Evolutionary conservation across 805 yeast genomes (phyloP).

Genomic region (Pichia deserticola): DNA sequence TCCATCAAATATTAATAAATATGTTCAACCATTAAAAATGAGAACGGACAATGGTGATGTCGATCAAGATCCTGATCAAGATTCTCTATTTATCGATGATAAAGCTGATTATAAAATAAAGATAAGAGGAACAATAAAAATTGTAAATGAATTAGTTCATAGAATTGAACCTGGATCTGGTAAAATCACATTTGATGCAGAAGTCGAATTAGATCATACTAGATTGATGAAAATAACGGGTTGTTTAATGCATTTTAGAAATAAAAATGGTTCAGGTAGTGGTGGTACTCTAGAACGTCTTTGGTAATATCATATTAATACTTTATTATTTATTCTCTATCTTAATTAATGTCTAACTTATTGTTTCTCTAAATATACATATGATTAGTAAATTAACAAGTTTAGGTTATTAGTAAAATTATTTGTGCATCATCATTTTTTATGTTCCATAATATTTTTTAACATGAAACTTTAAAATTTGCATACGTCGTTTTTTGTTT

Average conservation of each 20-base stretch:
- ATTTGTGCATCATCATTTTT: too few species aligned
- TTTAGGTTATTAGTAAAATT: too few species aligned
- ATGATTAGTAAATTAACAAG: too few species aligned
- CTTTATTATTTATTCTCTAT: too few species aligned
- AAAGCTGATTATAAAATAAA: constrained; percentile 25
- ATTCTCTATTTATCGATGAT: constrained; percentile 19
- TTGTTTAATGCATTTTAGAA: constrained; percentile 21
- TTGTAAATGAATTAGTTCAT: constrained; percentile 14
- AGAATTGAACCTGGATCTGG: constrained; percentile 23
- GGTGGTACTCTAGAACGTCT: constrained; percentile 23
- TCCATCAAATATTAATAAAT: constrained; percentile 22
- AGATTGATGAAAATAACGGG: constrained; percentile 25
- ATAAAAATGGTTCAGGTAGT: constrained; percentile 17
- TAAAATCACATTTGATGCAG: constrained; percentile 26
- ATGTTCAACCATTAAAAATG: constrained; percentile 26
- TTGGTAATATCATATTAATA: constrained; percentile 14
- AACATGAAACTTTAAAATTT: too few species aligned
- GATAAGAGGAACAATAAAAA: constrained; percentile 25
- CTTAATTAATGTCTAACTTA: too few species aligned
- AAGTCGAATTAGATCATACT: constrained; percentile 31
- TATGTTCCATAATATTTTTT: too few species aligned
- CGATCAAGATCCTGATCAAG: constrained; percentile 20
- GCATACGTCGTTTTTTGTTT: too few species aligned
- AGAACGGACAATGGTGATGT: constrained; percentile 15
- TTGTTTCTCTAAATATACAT: too few species aligned